Conservation (phyloP, 768 basidiomycete genomes). For the Xerocomus spinulosus region DNA sequence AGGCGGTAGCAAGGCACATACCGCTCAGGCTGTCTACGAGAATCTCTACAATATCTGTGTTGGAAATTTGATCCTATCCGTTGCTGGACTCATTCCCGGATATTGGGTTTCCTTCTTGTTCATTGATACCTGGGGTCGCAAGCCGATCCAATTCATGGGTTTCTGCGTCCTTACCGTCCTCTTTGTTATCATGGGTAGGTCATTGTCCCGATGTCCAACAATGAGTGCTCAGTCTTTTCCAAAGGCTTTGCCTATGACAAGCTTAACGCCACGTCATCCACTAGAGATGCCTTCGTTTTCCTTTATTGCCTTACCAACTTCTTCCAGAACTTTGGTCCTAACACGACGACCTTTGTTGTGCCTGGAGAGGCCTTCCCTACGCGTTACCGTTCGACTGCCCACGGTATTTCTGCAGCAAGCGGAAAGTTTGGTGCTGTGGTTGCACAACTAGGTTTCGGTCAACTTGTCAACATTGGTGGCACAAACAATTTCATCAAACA, state of each 20-base stretch:
- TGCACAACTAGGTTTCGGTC: slow-evolving; percentile 72
- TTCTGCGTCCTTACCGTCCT: slow-evolving; percentile 62
- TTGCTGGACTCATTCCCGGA: slow-evolving; percentile 78
- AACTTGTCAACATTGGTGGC: slow-evolving; percentile 66
- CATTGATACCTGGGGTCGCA: slow-evolving; percentile 78
- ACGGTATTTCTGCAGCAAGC: slow-evolving; percentile 78
- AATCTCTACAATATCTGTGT: slow-evolving; percentile 61
- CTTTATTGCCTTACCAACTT: slow-evolving; percentile 85
- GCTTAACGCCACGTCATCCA: slow-evolving; percentile 39
- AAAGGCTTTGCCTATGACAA: slow-evolving; percentile 65
- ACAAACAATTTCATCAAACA: slow-evolving; percentile 56
- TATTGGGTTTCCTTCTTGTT: slow-evolving; percentile 56
- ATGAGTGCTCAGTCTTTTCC: slow-evolving; percentile 4
- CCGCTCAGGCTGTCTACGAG: slow-evolving; percentile 44
- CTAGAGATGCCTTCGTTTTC: slow-evolving; percentile 65
- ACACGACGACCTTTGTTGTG: slow-evolving; percentile 74
- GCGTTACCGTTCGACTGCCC: slow-evolving; percentile 79
- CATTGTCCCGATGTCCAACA: neutral
- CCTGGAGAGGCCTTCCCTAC: slow-evolving; percentile 87
- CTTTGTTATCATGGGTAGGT: slow-evolving; percentile 66
- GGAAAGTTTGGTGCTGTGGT: slow-evolving; percentile 84
- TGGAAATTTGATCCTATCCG: slow-evolving; percentile 73
- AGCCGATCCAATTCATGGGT: slow-evolving; percentile 77
- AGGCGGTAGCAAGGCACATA: slow-evolving; percentile 27
- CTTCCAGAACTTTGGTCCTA: slow-evolving; percentile 88